phyloP scores from a whole-genome alignment of 1,284 basidiomycete species.

The Trichosporon faecale region DNA sequence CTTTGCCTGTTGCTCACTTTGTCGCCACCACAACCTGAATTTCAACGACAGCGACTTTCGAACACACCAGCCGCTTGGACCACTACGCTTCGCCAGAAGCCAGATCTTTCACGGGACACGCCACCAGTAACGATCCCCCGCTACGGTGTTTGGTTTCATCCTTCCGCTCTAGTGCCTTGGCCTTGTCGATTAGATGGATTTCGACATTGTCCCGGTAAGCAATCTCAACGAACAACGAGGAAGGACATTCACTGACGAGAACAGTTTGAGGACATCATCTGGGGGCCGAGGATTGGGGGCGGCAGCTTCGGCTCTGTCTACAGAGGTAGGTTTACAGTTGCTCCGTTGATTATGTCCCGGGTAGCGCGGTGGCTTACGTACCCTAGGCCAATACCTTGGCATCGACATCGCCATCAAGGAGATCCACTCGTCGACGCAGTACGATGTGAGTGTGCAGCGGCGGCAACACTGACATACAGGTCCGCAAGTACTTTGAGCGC shows the following conservation, averaged over 20 bases:
- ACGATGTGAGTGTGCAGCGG: slow-evolving; percentile 60
- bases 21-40: neutral
- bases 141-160: neutral
- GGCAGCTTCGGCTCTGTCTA: slow-evolving; percentile 92
- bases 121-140: slow-evolving; percentile 1
- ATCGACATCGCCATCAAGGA: slow-evolving; percentile 97
- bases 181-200: slow-evolving; percentile 54
- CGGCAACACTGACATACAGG: slow-evolving; percentile 29
- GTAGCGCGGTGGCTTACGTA: neutral
- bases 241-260: neutral
- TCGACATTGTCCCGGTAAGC: slow-evolving; percentile 76
- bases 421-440: slow-evolving; percentile 80
- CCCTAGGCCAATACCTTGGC: slow-evolving; percentile 77
- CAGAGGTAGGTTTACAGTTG: slow-evolving; percentile 60
- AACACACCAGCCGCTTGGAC: neutral
- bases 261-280: slow-evolving; percentile 80
- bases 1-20: neutral
- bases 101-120: neutral
- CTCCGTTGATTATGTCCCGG: neutral
- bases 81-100: neutral
- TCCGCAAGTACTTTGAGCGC: slow-evolving; percentile 94
- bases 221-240: neutral
- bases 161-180: neutral
- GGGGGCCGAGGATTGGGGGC: slow-evolving; percentile 76
- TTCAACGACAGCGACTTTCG: neutral